Conservation (phyloP, 139 green algal species). For the Chlamydomonas incerta region DNA sequence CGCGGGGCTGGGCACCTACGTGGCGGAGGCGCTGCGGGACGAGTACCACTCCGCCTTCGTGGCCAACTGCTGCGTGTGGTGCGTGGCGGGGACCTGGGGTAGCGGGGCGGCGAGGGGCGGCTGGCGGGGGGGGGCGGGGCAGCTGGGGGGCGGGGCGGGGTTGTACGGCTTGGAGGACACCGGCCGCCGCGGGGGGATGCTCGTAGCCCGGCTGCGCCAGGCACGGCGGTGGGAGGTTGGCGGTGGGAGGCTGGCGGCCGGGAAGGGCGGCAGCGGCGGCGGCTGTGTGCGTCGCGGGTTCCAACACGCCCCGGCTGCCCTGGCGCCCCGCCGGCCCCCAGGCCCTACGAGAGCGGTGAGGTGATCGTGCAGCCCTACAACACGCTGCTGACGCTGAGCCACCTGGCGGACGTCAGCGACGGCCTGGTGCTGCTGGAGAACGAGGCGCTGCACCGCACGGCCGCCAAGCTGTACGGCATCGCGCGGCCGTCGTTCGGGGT, state of each 20-base stretch:
- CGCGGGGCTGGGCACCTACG: slow-evolving; percentile 78
- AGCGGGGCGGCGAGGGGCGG: too few species aligned
- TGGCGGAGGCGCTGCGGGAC: slow-evolving; percentile 74
- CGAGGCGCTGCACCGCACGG: slow-evolving; percentile 67
- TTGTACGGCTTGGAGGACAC: too few species aligned
- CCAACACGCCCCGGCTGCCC: too few species aligned
- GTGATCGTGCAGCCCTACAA: slow-evolving; percentile 91
- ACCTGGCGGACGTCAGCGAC: slow-evolving; percentile 69
- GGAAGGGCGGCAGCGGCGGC: too few species aligned
- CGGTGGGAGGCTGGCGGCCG: too few species aligned
- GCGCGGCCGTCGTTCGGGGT: slow-evolving; percentile 70
- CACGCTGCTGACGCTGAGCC: slow-evolving; percentile 78
- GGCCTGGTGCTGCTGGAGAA: slow-evolving; percentile 80
- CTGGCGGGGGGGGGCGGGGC: too few species aligned
- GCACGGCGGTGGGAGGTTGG: too few species aligned
- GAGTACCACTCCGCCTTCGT: slow-evolving; percentile 73
- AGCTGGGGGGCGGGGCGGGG: too few species aligned
- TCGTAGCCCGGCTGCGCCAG: too few species aligned
- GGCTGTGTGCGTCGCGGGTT: background rate
- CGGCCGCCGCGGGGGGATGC: too few species aligned
- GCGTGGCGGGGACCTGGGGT: too few species aligned
- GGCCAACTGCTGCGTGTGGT: slow-evolving; percentile 88
- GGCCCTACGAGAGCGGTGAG: slow-evolving; percentile 81
- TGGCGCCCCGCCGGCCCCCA: slow-evolving; percentile 8
- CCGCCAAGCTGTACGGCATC: slow-evolving; percentile 61